phyloP scores from a whole-genome alignment of 2,329 filamentous ascomycete genomes.

The Epichloe sibirici region DNA sequence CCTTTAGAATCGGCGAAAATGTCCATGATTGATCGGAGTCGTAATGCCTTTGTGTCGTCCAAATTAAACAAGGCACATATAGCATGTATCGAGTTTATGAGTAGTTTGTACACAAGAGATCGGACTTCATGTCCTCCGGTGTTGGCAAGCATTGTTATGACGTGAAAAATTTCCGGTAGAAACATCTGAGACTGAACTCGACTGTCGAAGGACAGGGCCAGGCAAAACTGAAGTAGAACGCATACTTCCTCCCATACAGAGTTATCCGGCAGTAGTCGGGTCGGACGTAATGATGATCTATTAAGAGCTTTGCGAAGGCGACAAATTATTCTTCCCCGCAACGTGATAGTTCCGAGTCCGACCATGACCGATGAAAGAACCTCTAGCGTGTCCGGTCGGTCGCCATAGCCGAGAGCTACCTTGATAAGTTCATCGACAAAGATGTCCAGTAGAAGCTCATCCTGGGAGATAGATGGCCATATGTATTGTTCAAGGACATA shows the following conservation, averaged over 20 bases:
- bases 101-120: conserved; percentile 46
- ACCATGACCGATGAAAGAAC: conserved; percentile 49
- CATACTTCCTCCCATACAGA: conserved; percentile 59
- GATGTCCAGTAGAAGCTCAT: conserved; percentile 54
- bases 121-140: conserved; percentile 47
- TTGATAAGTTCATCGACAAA: conserved; percentile 57
- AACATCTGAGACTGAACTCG: conserved; percentile 56
- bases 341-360: conserved; percentile 51
- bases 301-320: conserved; percentile 55
- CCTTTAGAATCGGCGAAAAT: conserved; percentile 46
- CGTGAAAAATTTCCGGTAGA: conserved; percentile 56
- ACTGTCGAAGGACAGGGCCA: conserved; percentile 55
- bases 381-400: conserved; percentile 47
- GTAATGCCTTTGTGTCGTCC: conserved; percentile 45
- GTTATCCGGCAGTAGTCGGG: conserved; percentile 52
- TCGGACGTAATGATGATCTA: conserved; percentile 54
- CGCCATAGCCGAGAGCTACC: conserved; percentile 43
- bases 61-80: conserved; percentile 53
- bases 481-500: conserved; percentile 52
- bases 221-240: conserved; percentile 52
- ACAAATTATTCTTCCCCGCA: conserved; percentile 53
- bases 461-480: conserved; percentile 52
- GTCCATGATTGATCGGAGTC: conserved; percentile 43
- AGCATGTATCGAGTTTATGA: conserved; percentile 56
- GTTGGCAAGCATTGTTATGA: conserved; percentile 59